Percentiles rank a stretch among this genome's conserved stretches.
Evolutionary conservation across 768 basidiomycete genomes (phyloP).

Genomic region (Lactifluus pinguis): DNA sequence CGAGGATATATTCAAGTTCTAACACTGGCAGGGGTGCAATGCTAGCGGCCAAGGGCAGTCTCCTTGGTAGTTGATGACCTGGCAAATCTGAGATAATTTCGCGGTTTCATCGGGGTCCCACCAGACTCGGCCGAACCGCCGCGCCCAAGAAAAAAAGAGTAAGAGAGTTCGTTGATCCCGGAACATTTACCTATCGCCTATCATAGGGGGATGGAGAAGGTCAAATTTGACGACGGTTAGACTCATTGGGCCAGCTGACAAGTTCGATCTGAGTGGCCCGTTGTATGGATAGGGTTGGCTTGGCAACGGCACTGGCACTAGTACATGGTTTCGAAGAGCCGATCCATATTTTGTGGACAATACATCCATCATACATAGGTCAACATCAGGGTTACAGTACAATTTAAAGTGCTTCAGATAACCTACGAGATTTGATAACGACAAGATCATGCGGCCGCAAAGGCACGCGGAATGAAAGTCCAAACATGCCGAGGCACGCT

Average conservation of each 20-base stretch:
- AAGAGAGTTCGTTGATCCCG: neutral
- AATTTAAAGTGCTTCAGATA: neutral
- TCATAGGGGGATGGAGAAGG: neutral
- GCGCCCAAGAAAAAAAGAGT: neutral
- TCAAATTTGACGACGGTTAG: neutral
- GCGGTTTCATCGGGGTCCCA: neutral
- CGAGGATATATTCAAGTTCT: neutral
- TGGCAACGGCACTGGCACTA: neutral
- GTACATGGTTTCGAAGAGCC: neutral
- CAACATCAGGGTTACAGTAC: no score
- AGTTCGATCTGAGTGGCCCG: neutral
- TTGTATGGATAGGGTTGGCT: neutral
- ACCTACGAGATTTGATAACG: conserved; percentile 2
- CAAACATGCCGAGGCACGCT: neutral
- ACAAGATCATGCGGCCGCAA: neutral
- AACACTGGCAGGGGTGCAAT: neutral
- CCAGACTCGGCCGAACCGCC: neutral
- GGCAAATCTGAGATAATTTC: conserved; percentile 1
- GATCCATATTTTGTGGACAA: neutral
- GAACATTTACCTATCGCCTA: neutral
- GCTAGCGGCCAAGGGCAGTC: neutral
- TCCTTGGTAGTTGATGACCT: conserved; percentile 2
- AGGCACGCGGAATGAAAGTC: neutral
- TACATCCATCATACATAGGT: neutral
- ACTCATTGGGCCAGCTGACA: neutral